Evolutionary conservation across 139 green algal species (phyloP).

Genomic region (Closterium sp.): DNA sequence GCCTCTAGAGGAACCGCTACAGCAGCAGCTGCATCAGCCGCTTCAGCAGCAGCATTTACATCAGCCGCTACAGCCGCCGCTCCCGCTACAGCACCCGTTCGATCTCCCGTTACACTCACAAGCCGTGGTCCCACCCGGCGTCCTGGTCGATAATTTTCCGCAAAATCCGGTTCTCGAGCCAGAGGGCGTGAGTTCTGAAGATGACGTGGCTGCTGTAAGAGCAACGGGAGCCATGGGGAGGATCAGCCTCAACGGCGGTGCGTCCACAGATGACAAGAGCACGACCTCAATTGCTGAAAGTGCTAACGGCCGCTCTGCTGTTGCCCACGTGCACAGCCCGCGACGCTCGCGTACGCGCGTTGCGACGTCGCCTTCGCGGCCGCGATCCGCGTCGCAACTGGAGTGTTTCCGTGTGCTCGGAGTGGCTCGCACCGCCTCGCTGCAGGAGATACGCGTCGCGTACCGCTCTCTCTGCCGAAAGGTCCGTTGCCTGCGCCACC

Average conservation of each 20-base stretch:
- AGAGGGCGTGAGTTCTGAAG: neutral
- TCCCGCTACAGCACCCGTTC: neutral
- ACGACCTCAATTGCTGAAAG: neutral
- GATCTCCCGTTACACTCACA: neutral
- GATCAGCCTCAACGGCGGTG: neutral
- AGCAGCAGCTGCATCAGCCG: neutral
- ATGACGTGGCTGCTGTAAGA: neutral
- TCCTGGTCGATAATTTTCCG: neutral
- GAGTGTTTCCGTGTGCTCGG: neutral
- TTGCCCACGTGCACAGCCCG: neutral
- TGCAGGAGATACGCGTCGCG: neutral
- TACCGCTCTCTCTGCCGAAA: neutral
- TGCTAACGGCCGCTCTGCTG: neutral
- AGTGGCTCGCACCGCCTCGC: neutral
- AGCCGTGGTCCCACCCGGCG: neutral
- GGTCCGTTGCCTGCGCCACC: neutral
- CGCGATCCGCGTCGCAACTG: neutral
- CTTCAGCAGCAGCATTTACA: neutral
- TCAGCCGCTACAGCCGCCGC: neutral
- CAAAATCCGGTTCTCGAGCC: neutral
- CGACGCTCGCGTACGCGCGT: neutral
- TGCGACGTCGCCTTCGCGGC: neutral
- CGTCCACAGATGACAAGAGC: neutral
- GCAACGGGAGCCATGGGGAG: neutral
- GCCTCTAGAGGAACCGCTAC: neutral